Evolutionary conservation across 257 asterid species (phyloP).

Genomic region (Haberlea rhodopensis): DNA sequence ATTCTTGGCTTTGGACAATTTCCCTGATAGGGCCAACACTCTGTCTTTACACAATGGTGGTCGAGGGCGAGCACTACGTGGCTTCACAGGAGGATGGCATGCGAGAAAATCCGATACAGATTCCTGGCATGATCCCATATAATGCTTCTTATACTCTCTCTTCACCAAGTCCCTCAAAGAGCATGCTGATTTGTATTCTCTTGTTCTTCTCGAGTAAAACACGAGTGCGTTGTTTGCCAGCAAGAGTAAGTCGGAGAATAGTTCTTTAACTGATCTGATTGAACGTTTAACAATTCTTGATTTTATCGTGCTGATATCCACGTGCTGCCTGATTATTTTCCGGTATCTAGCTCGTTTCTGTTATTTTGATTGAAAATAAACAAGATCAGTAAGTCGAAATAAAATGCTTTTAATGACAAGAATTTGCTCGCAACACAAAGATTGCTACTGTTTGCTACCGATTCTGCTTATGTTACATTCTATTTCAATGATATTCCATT

Average conservation of each 20-base stretch:
- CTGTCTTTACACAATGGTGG: slow-evolving; percentile 40
- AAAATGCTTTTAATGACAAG: too few relatives aligned
- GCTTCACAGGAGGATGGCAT: slow-evolving; percentile 73
- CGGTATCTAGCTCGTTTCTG: slow-evolving; percentile 91
- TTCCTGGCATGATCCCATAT: slow-evolving; percentile 35
- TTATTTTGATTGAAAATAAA: slow-evolving; percentile 7
- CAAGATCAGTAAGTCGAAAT: neutral
- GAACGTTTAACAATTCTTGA: slow-evolving; percentile 49
- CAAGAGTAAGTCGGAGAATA: slow-evolving; percentile 77
- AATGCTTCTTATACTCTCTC: slow-evolving; percentile 52
- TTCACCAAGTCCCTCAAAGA: slow-evolving; percentile 54
- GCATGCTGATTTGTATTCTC: slow-evolving; percentile 75
- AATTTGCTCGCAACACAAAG: too few relatives aligned
- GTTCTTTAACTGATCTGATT: slow-evolving; percentile 55
- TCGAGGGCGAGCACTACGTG: slow-evolving; percentile 59
- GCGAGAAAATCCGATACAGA: slow-evolving; percentile 49
- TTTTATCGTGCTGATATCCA: slow-evolving; percentile 69
- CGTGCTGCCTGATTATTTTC: slow-evolving; percentile 60
- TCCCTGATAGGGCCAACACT: slow-evolving; percentile 17
- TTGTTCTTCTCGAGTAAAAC: slow-evolving; percentile 77
- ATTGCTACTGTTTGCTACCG: too few relatives aligned
- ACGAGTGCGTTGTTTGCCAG: slow-evolving; percentile 78
- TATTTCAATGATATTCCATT: neutral
- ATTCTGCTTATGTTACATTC: neutral
- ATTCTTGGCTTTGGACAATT: slow-evolving; percentile 24